Conservation (phyloP, 2,329 filamentous ascomycete genomes). For the Fusarium illudens region DNA sequence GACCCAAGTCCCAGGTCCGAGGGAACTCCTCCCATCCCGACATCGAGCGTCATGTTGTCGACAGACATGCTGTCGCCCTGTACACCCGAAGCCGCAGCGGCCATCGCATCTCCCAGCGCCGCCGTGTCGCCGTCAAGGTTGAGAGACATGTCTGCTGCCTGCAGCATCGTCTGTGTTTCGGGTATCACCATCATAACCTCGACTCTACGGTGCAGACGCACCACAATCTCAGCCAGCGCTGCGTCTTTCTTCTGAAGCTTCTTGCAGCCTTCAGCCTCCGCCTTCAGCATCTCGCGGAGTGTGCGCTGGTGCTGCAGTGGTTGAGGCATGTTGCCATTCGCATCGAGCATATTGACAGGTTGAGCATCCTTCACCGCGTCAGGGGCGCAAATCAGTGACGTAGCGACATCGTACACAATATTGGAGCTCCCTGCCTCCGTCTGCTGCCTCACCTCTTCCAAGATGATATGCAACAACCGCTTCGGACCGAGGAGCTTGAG, state of each 20-base stretch:
- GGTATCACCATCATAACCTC: slow-evolving; percentile 68
- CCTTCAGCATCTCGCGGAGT: slow-evolving; percentile 67
- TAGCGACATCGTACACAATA: slow-evolving; percentile 73
- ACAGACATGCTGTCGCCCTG: slow-evolving; percentile 52
- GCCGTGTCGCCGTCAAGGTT: slow-evolving; percentile 50
- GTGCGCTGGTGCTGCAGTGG: slow-evolving; percentile 60
- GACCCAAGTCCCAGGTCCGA: slow-evolving; percentile 52
- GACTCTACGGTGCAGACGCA: slow-evolving; percentile 70
- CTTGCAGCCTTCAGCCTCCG: slow-evolving; percentile 66
- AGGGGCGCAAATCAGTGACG: slow-evolving; percentile 74
- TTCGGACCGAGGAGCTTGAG: slow-evolving; percentile 69
- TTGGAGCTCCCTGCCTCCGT: slow-evolving; percentile 66
- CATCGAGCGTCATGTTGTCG: slow-evolving; percentile 56
- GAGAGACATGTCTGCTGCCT: slow-evolving; percentile 52
- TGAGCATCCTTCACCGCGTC: slow-evolving; percentile 59
- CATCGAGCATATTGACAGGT: slow-evolving; percentile 45
- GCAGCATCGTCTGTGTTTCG: slow-evolving; percentile 53
- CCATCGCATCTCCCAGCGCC: slow-evolving; percentile 53
- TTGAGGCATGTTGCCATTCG: slow-evolving; percentile 47
- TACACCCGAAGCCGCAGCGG: slow-evolving; percentile 53
- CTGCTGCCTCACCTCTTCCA: slow-evolving; percentile 73
- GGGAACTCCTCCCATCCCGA: slow-evolving; percentile 52
- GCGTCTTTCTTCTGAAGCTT: slow-evolving; percentile 65
- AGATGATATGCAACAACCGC: slow-evolving; percentile 66
- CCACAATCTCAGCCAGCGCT: slow-evolving; percentile 66